Evolutionary conservation across 345 rosid genomes (phyloP), one percentile per base, ranked within the genome.

Genomic region (Limnanthes douglasii): DNA sequence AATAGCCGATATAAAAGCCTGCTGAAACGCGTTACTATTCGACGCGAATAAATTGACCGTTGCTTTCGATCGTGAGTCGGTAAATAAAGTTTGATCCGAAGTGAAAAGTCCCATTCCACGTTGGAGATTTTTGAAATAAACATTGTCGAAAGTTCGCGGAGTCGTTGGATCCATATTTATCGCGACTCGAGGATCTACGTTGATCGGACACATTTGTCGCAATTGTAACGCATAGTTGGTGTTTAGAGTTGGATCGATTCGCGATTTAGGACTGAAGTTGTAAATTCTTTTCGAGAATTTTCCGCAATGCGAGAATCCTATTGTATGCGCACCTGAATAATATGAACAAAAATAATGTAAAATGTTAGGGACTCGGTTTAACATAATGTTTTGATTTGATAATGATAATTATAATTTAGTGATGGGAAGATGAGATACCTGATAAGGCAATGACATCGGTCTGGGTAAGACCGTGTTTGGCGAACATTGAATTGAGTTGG

Each of bases 381-480:
- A 27, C 35, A 18, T 34, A 10, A 29, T 7, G 7, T 15, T 19
- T 24, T 2, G 38, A 28, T 25, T 11, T 4, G 15, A 8, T 8
- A 22, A 22, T 3, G 23, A 7, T 6, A 22, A 28, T 3, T 2
- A 3, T n/a, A 11, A 6, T 5, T 6, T 9, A 32, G 28, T 23
- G 43, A 11, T 10, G 18, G 17, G 5, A 2, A 31, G 40, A 45
- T 53, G 15, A 3, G 4, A 15, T 57, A 84, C 95, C 96, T 44
- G 97, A 86, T 16, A 86, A 59, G 0, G 97, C 97, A 11, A 86
- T 54, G 93, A 86, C 66, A 17, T 86, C 94, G 8, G 85, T 70
- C 40, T 82, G 97, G 29, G 44, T 8, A 32, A 86, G 82, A 19
- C 78, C 81, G 37, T 64, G 68, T 3, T 46, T 26, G 31, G 59